Conservation (phyloP, 1,284 basidiomycete genomes). For the Dichomitus squalens region DNA sequence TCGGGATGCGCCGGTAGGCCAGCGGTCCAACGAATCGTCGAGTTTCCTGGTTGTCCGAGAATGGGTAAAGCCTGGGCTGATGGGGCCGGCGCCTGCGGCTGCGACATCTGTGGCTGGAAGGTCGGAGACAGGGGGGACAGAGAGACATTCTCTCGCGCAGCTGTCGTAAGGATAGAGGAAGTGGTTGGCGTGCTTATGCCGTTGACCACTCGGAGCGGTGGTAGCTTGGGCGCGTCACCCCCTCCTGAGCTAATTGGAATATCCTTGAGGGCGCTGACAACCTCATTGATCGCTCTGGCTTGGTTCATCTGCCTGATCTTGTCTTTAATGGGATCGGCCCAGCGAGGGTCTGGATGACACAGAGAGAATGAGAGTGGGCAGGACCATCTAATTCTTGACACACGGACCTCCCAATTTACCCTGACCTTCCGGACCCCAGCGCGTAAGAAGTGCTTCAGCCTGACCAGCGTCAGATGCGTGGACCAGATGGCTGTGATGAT, state of each 20-base stretch:
- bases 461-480: slow-evolving; percentile 95
- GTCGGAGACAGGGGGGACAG: slow-evolving; percentile 40
- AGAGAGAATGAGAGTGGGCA: neutral
- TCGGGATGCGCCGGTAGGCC: slow-evolving; percentile 65
- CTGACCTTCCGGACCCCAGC: slow-evolving; percentile 91
- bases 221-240: slow-evolving; percentile 42
- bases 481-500: slow-evolving; percentile 75
- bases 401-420: slow-evolving; percentile 84
- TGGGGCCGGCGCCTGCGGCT: slow-evolving; percentile 19
- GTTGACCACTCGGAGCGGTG: slow-evolving; percentile 81
- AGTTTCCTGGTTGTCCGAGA: slow-evolving; percentile 59
- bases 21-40: slow-evolving; percentile 60
- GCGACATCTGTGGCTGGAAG: slow-evolving; percentile 31
- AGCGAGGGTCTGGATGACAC: slow-evolving; percentile 72
- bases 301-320: slow-evolving; percentile 76
- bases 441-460: slow-evolving; percentile 83
- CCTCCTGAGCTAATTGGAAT: slow-evolving; percentile 45
- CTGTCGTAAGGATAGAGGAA: slow-evolving; percentile 69
- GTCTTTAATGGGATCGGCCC: slow-evolving; percentile 91
- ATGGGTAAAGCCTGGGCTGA: slow-evolving; percentile 32
- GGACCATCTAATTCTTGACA: slow-evolving; percentile 1
- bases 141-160: slow-evolving; percentile 65
- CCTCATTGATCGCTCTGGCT: slow-evolving; percentile 82
- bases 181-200: slow-evolving; percentile 65
- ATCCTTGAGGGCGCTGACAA: slow-evolving; percentile 68